Evolutionary conservation across 1,284 basidiomycete species (phyloP), one percentile per base, ranked within the genome.

Genomic region (Apiotrichum gamsii): DNA sequence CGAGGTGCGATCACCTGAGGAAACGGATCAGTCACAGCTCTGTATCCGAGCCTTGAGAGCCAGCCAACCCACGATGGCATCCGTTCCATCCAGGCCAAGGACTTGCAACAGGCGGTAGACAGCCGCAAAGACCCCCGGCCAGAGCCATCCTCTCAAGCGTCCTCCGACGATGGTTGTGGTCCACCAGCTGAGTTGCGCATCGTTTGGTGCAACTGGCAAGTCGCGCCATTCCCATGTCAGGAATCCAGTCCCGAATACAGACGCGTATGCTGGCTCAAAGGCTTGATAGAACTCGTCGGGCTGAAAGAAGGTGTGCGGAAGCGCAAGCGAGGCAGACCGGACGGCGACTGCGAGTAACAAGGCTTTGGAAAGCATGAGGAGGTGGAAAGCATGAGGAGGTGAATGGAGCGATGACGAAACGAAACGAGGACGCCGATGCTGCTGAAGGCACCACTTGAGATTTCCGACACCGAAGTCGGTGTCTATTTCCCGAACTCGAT

Each of bases 281-380:
- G 90, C 82, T 67, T 99, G 95, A 62, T 85, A 97, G 72, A 89
- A 95, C 73, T 98, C 95, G 72, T 99, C 95, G 2, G 95, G 94
- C 68, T 97, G 93, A 69, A 98, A 98, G 74, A 87, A 89, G 1
- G 91, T 90, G 41, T 80, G 78, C 0, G 88, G 91, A 20, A 76
- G 72, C 13, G 91, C 64, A 1, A 69, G 56, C 2, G 47, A 20
- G 30, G 74, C 62, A 10, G 69, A 25, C 15, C 78, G 70, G 38
- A 79, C 47, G 3, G 49, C 20, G 28, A 77, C 55, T 2, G 72
- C 52, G 21, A 65, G 25, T n/a, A 61, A 29, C 24, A 73, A 43
- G 8, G 59, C 47, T 28, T 28, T 28, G 25, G 25, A 28, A 11
- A 28, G 25, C 25, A 28, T 28, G 6, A 6, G 25, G 25, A 6